Base-by-base conservation (phyloP, 2,329 filamentous ascomycete genomes). In the Penicillium polonicum region DNA sequence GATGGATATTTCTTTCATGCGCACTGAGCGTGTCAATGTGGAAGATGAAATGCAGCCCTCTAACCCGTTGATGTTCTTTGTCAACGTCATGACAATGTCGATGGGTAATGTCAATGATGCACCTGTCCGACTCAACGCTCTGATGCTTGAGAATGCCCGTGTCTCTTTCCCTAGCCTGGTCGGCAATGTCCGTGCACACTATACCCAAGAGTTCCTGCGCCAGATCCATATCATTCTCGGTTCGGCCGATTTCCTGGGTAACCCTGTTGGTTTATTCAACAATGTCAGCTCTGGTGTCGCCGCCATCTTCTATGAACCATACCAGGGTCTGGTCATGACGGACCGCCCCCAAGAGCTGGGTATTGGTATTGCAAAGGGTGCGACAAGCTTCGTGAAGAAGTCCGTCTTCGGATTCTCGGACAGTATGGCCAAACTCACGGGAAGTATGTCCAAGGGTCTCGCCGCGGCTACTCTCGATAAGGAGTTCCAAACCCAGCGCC, bases 41-140 rank as follows among this genome's bases (percentile, higher is more conserved):
- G 93, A 97, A 73, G 92, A 97, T 73, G 95, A 94, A 66, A 89
- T 92, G 46, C 91, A 91, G 15, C 91, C 91, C 1, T 87, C 85
- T 42, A 99, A 96, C 70, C 95, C 95, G 0, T 83, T 99, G 74
- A 97, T 97, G 92, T 99, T 97, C 79, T 92, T 97, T 72, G 87
- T 97, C 74, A 97, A 99, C 70, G 91, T 97, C 65, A 87, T 99
- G 80, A 97, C 95, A 0, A 99, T 99, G 94, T 96, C 94, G 15
- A 94, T 99, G 69, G 94, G 94, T 63, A 99, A 99, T 69, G 91
- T 99, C 80, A 99, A 99, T 69, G 95, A 99, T 75, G 94, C 94
- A 7, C 95, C 94, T 0, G 87, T 99, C 52, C 88, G 91, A 48
- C 86, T 99, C 72, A 99, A 97, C 62, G 91, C 94, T 1, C 80